Evolutionary conservation across 1,284 basidiomycete genomes (phyloP).

Genomic region (Phlebopus sp.): DNA sequence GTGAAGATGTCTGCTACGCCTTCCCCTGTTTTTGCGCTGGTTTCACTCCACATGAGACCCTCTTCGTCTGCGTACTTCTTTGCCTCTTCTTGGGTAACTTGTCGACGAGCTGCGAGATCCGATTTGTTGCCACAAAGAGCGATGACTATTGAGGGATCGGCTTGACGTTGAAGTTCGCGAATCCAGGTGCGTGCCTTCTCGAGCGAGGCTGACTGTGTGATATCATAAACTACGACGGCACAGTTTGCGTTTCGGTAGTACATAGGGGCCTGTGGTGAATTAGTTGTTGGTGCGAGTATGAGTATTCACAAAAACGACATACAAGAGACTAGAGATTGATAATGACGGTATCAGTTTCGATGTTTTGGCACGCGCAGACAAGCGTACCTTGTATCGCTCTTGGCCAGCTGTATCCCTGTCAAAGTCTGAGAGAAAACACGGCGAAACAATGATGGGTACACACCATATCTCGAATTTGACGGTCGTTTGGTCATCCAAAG

Average conservation of each 20-base stretch:
- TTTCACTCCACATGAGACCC: conserved; percentile 93
- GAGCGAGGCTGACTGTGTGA: conserved; percentile 82
- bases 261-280: conserved; percentile 73
- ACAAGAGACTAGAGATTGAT: conserved; percentile 56
- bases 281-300: conserved; percentile 7
- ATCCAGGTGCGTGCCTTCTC: conserved; percentile 98
- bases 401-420: conserved; percentile 89
- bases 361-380: not conserved
- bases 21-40: conserved; percentile 91
- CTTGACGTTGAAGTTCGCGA: conserved; percentile 93
- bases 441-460: conserved; percentile 21
- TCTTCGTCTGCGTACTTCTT: conserved; percentile 95
- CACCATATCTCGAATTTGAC: conserved; percentile 99
- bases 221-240: conserved; percentile 85
- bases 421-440: conserved; percentile 5
- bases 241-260: conserved; percentile 90
- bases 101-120: conserved; percentile 80
- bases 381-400: conserved; percentile 83
- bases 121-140: conserved; percentile 95
- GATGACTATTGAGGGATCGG: conserved; percentile 94
- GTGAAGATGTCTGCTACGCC: conserved; percentile 89
- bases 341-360: conserved; percentile 1
- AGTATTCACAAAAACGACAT: conserved; percentile 27
- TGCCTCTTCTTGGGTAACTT: conserved; percentile 81
- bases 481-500: conserved; percentile 83